Evolutionary conservation across 352 stramenopile genomes (phyloP).

Genomic region (Phytophthora fragariaefolia): DNA sequence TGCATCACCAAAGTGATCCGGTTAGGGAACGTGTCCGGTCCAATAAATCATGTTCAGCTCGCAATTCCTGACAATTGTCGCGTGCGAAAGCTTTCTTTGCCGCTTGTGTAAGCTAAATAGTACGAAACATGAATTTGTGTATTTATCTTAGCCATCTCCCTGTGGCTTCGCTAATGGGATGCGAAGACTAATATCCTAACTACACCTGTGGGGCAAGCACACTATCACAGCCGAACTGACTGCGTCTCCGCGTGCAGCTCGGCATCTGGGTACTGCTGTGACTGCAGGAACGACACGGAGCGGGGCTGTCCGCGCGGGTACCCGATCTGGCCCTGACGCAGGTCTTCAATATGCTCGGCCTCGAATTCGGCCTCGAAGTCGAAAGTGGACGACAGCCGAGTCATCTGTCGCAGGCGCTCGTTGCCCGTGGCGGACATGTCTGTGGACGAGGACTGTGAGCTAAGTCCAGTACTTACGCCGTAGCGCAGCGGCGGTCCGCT

Average conservation of each 20-base stretch:
- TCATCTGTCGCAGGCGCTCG: conserved; percentile 17
- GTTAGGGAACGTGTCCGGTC: no score
- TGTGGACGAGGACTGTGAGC: conserved; percentile 31
- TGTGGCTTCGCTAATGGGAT: no score
- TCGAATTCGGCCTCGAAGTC: conserved; percentile 65
- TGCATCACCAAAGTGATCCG: no score
- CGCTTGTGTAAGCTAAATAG: no score
- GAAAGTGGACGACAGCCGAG: conserved; percentile 51
- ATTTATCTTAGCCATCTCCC: no score
- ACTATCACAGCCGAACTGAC: conserved; percentile 47
- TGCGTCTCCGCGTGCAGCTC: conserved; percentile 72
- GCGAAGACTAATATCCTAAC: no score
- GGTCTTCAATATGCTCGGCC: conserved; percentile 46
- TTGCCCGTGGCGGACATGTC: conserved; percentile 26
- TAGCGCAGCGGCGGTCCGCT: conserved; percentile 8
- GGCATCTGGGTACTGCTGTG: conserved; percentile 73
- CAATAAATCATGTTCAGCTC: no score
- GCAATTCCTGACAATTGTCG: no score
- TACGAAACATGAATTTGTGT: conserved; percentile 5
- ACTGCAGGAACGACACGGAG: conserved; percentile 77
- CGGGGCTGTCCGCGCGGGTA: conserved; percentile 63
- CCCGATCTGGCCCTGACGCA: conserved; percentile 54
- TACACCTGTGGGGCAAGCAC: no score
- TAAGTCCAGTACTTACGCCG: conserved; percentile 33
- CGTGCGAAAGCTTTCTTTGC: no score